Conservation (phyloP, 345 rosid genomes). For the Litchi chinensis region DNA sequence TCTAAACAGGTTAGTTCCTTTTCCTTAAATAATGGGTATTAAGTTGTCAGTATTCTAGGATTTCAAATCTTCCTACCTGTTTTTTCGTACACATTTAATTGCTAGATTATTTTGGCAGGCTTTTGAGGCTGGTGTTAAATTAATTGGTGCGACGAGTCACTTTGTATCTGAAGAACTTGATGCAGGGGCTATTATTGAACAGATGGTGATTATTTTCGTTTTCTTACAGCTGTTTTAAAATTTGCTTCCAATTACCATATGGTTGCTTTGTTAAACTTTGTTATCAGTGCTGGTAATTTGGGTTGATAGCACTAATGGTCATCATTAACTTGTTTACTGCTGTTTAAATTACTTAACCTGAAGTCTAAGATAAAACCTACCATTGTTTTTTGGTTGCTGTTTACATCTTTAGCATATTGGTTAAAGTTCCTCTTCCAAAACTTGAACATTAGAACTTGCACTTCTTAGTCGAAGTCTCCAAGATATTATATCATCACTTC, state of each 20-base stretch:
- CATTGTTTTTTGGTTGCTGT: not conserved
- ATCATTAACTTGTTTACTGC: constrained; percentile 3
- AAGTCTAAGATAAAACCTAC: constrained; percentile 2
- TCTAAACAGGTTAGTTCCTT: constrained; percentile 67
- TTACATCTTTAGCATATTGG: not conserved
- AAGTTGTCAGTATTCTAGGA: constrained; percentile 10
- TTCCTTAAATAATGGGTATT: constrained; percentile 15
- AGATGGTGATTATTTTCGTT: constrained; percentile 57
- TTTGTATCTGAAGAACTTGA: constrained; percentile 96
- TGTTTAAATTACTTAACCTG: constrained; percentile 1
- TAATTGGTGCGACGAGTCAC: constrained; percentile 96
- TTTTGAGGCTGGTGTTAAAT: constrained; percentile 93
- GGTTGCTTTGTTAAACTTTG: constrained; percentile 18
- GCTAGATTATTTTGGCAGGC: constrained; percentile 67
- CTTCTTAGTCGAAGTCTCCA: not conserved
- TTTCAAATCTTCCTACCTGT: constrained; percentile 10
- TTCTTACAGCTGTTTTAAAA: constrained; percentile 11
- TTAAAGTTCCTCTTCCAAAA: not conserved
- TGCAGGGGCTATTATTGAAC: constrained; percentile 94
- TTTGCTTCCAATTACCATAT: not conserved
- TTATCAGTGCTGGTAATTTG: not conserved
- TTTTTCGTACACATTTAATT: constrained; percentile 30
- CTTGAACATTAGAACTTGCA: not conserved
- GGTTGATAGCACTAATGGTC: not conserved
- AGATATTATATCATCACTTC: not conserved